These are phyloP conservation scores for Leavenworthia alabamica DNA, from an alignment of 345 rosid species.

Conservation along the genomic window DNA sequence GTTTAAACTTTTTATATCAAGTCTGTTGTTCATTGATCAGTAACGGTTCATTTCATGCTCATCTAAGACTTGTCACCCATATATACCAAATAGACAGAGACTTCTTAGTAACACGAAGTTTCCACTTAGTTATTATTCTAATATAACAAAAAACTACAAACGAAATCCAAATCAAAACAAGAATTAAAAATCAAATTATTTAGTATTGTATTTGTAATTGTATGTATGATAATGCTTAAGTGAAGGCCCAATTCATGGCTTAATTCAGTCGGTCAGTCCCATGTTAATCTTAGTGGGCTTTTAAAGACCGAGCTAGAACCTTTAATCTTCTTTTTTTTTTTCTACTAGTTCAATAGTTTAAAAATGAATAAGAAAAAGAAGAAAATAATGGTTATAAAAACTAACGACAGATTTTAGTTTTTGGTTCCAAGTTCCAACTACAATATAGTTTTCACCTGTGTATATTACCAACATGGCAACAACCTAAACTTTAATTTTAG, in stretches of 20 bases:
- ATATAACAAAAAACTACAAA: background rate
- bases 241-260: background rate
- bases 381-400: background rate
- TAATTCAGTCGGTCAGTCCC: too few relatives aligned
- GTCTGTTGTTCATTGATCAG: background rate
- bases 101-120: background rate
- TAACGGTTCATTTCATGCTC: background rate
- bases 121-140: background rate
- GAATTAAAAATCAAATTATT: background rate
- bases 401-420: background rate
- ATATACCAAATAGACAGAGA: background rate
- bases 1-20: slow-evolving; percentile 7
- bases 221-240: background rate
- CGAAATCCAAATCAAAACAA: background rate
- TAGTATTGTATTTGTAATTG: background rate
- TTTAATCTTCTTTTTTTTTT: too few relatives aligned
- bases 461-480: background rate
- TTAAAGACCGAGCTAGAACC: too few relatives aligned
- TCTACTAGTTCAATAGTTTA: background rate
- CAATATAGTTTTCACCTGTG: background rate
- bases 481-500: background rate
- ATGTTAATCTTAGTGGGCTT: too few relatives aligned
- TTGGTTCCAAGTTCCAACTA: background rate
- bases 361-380: too few relatives aligned
- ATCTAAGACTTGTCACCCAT: background rate